Evolutionary conservation across 1,284 basidiomycete species (phyloP).

Genomic region (Austropuccinia psidii): DNA sequence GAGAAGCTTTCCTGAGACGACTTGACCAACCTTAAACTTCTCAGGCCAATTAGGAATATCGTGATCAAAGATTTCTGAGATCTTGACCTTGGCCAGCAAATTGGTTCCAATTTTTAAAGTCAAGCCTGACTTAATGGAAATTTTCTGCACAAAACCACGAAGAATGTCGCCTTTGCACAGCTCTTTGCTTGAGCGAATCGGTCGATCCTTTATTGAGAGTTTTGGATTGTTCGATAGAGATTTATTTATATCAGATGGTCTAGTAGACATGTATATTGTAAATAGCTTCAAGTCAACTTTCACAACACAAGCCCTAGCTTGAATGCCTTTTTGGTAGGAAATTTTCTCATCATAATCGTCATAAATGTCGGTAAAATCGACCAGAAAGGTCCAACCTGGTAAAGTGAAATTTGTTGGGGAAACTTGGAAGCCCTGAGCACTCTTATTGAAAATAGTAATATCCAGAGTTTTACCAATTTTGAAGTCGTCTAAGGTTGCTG

Average conservation of each 20-base stretch:
- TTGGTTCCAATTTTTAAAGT: slow-evolving; percentile 14
- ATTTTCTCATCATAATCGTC: slow-evolving; percentile 25
- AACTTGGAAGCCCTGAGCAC: slow-evolving; percentile 3
- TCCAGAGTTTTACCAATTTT: neutral
- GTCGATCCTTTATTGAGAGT: slow-evolving; percentile 3
- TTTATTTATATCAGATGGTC: slow-evolving; percentile 8
- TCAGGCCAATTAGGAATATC: slow-evolving; percentile 11
- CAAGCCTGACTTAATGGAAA: neutral
- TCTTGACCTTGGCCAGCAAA: slow-evolving; percentile 4
- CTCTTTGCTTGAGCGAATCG: neutral
- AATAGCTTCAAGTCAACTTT: slow-evolving; percentile 4
- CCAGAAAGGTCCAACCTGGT: slow-evolving; percentile 6
- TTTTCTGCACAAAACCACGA: slow-evolving; percentile 30
- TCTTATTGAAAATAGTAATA: neutral
- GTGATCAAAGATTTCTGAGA: slow-evolving; percentile 13
- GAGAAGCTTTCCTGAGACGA: slow-evolving; percentile 25
- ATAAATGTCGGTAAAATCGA: slow-evolving; percentile 24
- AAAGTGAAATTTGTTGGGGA: neutral
- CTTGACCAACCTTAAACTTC: slow-evolving; percentile 24
- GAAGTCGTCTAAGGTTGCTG: neutral
- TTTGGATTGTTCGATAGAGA: neutral
- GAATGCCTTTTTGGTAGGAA: neutral
- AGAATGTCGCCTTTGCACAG: neutral
- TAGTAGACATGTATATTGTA: slow-evolving; percentile 10
- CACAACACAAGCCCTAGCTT: slow-evolving; percentile 9